phyloP scores from a whole-genome alignment of 164 flowering plant genomes.

The Brasenia schreberi region DNA sequence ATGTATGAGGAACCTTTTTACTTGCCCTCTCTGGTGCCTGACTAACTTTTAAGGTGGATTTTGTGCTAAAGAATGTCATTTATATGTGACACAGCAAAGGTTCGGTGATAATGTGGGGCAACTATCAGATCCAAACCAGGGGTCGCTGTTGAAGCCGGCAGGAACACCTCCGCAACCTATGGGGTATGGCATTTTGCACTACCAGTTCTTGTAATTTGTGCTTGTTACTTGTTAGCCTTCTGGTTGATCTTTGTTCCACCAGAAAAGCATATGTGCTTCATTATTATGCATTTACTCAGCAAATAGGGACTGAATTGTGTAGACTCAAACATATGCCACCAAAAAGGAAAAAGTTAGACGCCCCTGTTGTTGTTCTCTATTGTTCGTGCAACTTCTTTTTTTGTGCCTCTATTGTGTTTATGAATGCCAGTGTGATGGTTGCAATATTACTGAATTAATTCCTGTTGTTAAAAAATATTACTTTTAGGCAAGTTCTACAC shows the following conservation, averaged over 20 bases:
- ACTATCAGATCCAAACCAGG: conserved; percentile 75
- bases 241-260: no score
- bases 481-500: conserved; percentile 81
- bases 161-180: conserved; percentile 76
- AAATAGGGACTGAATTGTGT: no score
- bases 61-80: neutral
- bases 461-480: neutral
- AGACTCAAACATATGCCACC: no score
- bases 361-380: no score
- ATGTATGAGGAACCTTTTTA: conserved; percentile 64
- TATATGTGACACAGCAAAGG: conserved; percentile 47
- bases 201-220: neutral
- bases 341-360: no score
- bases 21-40: no score
- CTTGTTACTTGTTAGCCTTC: neutral
- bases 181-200: conserved; percentile 36
- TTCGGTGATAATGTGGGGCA: conserved; percentile 69
- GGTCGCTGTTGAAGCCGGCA: conserved; percentile 66
- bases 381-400: neutral
- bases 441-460: neutral
- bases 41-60: neutral
- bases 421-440: neutral
- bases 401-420: neutral
- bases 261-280: no score
- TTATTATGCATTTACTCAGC: no score